These are phyloP conservation scores for Alloteropsis angusta DNA, from an alignment of 202 grass and related monocot genomes.

Conservation along the genomic window DNA sequence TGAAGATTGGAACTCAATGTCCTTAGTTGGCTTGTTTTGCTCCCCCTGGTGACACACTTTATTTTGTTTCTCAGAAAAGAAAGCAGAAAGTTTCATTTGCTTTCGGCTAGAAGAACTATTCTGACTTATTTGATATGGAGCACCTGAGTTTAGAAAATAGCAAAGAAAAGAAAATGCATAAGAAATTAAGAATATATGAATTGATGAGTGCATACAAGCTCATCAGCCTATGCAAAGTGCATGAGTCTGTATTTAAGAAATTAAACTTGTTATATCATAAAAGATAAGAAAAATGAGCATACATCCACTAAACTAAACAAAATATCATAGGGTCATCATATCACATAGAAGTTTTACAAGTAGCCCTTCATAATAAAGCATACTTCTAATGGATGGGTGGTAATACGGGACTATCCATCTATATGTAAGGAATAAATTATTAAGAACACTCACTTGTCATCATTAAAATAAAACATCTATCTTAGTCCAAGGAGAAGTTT, in stretches of 20 bases:
- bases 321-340: background rate
- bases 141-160: constrained; percentile 30
- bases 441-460: background rate
- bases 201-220: background rate
- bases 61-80: constrained; percentile 59
- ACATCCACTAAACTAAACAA: background rate
- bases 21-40: constrained; percentile 15
- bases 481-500: background rate
- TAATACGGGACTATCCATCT: background rate
- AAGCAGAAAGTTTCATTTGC: constrained; percentile 79
- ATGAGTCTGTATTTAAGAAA: too few relatives aligned
- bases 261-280: too few relatives aligned
- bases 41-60: constrained; percentile 12
- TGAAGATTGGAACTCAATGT: constrained; percentile 11
- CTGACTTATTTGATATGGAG: constrained; percentile 67
- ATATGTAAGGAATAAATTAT: background rate
- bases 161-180: background rate
- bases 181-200: constrained; percentile 11
- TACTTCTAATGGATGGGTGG: background rate
- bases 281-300: background rate
- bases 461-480: background rate
- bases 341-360: background rate
- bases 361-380: background rate
- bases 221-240: too few relatives aligned
- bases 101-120: constrained; percentile 48